Base-by-base conservation (phyloP, 768 basidiomycete species). In the Phylloporus arenicola region DNA sequence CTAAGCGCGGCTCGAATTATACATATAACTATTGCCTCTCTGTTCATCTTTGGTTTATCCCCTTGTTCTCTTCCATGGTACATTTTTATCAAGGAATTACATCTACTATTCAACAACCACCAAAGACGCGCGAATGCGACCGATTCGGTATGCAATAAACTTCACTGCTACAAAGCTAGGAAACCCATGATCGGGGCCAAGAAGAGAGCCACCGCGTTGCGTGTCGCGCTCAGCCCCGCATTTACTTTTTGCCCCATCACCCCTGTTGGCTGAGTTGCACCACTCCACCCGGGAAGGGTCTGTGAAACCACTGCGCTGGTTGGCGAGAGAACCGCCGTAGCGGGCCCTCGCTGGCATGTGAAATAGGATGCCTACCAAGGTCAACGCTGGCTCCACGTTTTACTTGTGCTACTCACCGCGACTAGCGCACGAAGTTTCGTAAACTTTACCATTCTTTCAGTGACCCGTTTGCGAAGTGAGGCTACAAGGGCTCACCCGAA, bases 281-380 rank as follows among this genome's bases (percentile, higher is more conserved):
- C 43, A 14, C 47, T 53, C 64, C 61, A 65, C 16, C 63, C 64
- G 37, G 62, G 35, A 43, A 85, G 75, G 2, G 86, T 88, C 33
- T 83, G 78, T 10, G 81, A 75, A 53, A 79, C 70, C 16, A 89
- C 86, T 11, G 83, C 64, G n/a, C 82, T 78, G 35, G 88, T 90
- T 19, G 79, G 58, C 39, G 77, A 70, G 40, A 81, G 62, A 27
- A 78, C 70, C 37, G 61, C 69, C 19, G 80, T 81, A 12, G 79
- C 72, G 4, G 74, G 73, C 22, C 88, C 88, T 58, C 80, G 78
- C 67, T 88, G 79, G 57, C 88, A 89, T 5, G 75, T 78, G 59
- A 88, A 78, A 71, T 89, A 92, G 54, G 73, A 84, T 40, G 72
- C 84, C 84, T 85, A 52, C 10, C 31, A 35, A 25, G 34, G 34